phyloP scores from a whole-genome alignment of 106 monocot genomes.

The Platanthera guangdongensis region DNA sequence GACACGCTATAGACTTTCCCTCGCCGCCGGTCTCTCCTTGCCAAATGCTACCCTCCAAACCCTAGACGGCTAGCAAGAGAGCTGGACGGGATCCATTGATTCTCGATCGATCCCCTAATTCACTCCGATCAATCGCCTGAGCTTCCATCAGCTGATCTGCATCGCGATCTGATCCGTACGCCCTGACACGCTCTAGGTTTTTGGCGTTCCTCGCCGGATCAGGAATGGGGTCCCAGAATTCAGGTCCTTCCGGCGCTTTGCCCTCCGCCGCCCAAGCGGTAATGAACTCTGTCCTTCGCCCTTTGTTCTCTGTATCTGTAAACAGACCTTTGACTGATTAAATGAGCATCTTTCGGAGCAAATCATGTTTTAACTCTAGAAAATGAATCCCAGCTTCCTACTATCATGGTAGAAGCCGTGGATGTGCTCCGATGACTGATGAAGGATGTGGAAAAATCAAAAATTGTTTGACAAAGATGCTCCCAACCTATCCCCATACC shows the following conservation, averaged over 20 bases:
- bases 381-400: not conserved
- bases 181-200: not conserved
- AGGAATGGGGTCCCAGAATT: conserved; percentile 12
- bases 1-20: not conserved
- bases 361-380: not conserved
- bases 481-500: conserved; percentile 35
- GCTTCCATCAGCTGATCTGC: not conserved
- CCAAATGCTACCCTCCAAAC: conserved; percentile 2
- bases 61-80: not conserved
- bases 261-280: conserved; percentile 14
- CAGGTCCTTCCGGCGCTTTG: conserved; percentile 2
- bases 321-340: no score
- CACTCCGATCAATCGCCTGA: not conserved
- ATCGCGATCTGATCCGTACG: not conserved
- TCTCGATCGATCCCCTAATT: not conserved
- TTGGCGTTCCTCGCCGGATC: no score
- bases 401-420: conserved; percentile 48
- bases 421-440: conserved; percentile 44
- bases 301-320: not conserved
- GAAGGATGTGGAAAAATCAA: conserved; percentile 54
- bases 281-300: not conserved
- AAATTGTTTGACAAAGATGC: conserved; percentile 55
- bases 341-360: no score
- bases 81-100: not conserved
- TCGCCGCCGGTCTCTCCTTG: not conserved